Evolutionary conservation across 2,329 filamentous ascomycete genomes (phyloP).

Genomic region (Diaporthe batatas): DNA sequence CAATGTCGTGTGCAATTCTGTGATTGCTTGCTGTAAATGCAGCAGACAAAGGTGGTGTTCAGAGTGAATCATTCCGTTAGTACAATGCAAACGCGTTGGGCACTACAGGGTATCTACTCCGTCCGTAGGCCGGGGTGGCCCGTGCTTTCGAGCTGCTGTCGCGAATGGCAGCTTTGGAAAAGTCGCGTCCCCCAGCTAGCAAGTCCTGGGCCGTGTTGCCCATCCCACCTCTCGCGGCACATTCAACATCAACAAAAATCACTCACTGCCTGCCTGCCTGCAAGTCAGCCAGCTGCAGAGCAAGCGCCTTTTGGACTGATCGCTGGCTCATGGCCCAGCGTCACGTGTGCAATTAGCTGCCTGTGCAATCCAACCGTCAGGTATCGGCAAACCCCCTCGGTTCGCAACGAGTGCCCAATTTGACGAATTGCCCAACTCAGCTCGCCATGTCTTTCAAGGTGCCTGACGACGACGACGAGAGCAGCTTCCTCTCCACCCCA

Average conservation of each 20-base stretch:
- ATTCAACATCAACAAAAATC: not conserved
- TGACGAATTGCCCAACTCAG: conserved; percentile 18
- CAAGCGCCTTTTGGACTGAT: not conserved
- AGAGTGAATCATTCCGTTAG: no score
- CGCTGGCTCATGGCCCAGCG: not conserved
- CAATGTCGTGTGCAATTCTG: not conserved
- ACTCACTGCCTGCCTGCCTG: not conserved
- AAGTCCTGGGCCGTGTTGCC: conserved; percentile 10
- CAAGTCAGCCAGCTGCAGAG: not conserved
- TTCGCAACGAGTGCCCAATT: not conserved
- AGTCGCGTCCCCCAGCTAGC: conserved; percentile 34
- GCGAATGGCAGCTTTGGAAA: conserved; percentile 37
- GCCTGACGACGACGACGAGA: conserved; percentile 54
- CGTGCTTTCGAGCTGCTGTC: conserved; percentile 26
- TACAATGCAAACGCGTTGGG: not conserved
- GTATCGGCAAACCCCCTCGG: not conserved
- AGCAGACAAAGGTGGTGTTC: no score
- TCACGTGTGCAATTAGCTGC: not conserved
- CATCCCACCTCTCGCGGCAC: conserved; percentile 19
- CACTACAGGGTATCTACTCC: no score
- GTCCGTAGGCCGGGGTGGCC: not conserved
- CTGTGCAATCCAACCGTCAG: not conserved
- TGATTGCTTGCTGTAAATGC: no score
- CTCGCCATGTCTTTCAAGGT: conserved; percentile 52
- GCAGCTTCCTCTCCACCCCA: conserved; percentile 63